Conservation (phyloP, 192 early-diverging fungal genomes). For the Coemansia guatemalensis region DNA sequence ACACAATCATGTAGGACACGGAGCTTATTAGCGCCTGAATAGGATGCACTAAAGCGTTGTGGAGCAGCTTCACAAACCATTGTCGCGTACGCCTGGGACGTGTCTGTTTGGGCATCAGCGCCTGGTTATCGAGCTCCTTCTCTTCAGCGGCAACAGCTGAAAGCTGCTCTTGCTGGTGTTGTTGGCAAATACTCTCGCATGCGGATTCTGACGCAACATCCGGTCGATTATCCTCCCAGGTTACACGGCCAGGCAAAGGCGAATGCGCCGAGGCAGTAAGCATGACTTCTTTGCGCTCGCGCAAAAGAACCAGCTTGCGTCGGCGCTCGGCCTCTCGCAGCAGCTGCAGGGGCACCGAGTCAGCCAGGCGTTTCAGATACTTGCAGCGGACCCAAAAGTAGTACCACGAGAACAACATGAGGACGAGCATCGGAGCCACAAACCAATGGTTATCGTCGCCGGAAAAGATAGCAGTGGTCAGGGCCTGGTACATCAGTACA, state of each 20-base stretch:
- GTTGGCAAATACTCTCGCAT: background rate
- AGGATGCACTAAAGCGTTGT: slow-evolving; percentile 20
- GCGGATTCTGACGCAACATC: too few relatives aligned
- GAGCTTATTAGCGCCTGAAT: slow-evolving; percentile 16
- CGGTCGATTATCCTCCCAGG: background rate
- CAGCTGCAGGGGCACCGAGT: slow-evolving; percentile 48
- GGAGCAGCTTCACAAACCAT: background rate
- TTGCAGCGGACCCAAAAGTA: slow-evolving; percentile 45
- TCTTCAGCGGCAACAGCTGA: background rate
- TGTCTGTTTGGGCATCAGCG: slow-evolving; percentile 15
- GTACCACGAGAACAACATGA: slow-evolving; percentile 47
- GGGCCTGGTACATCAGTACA: slow-evolving; percentile 63
- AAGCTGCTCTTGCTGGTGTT: background rate
- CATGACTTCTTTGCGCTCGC: slow-evolving; percentile 11
- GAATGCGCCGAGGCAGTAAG: background rate
- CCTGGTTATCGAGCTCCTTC: slow-evolving; percentile 8
- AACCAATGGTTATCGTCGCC: slow-evolving; percentile 55
- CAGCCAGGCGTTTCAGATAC: slow-evolving; percentile 20
- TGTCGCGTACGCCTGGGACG: slow-evolving; percentile 4
- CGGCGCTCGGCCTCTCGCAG: slow-evolving; percentile 44
- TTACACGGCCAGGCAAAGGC: background rate
- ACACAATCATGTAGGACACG: slow-evolving; percentile 21
- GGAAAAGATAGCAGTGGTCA: slow-evolving; percentile 64
- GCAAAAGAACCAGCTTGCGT: slow-evolving; percentile 17
- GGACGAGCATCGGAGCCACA: slow-evolving; percentile 44